These are phyloP conservation scores for Bipolaris oryzae DNA, from an alignment of 2,329 filamentous ascomycete genomes.

Conservation along the genomic window DNA sequence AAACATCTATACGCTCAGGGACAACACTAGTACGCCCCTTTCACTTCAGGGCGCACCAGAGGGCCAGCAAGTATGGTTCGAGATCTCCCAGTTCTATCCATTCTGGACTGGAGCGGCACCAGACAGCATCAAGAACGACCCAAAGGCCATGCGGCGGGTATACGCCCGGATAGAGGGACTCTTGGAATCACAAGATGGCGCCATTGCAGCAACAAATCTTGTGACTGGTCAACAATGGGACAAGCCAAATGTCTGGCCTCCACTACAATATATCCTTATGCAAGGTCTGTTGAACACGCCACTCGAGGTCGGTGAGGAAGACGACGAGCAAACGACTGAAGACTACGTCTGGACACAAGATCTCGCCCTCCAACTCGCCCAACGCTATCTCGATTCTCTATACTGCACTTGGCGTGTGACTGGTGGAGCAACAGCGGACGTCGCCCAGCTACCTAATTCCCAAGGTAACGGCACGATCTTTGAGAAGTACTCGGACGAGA, in stretches of 20 bases:
- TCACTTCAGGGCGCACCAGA: slow-evolving; percentile 55
- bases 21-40: slow-evolving; percentile 49
- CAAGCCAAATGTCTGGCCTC: slow-evolving; percentile 73
- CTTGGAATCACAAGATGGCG: slow-evolving; percentile 61
- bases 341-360: slow-evolving; percentile 61
- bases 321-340: slow-evolving; percentile 48
- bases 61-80: slow-evolving; percentile 64
- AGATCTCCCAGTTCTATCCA: slow-evolving; percentile 67
- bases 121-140: slow-evolving; percentile 61
- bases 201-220: slow-evolving; percentile 67
- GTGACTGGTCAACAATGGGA: slow-evolving; percentile 71
- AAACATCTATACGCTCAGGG: slow-evolving; percentile 58
- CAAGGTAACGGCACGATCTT: slow-evolving; percentile 68
- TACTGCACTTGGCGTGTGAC: slow-evolving; percentile 75
- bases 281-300: slow-evolving; percentile 66
- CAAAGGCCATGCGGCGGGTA: slow-evolving; percentile 61
- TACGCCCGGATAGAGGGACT: slow-evolving; percentile 61
- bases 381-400: slow-evolving; percentile 70
- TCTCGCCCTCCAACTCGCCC: slow-evolving; percentile 64
- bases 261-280: slow-evolving; percentile 69
- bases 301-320: slow-evolving; percentile 59
- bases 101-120: slow-evolving; percentile 73
- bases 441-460: slow-evolving; percentile 38
- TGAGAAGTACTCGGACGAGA: slow-evolving; percentile 69
- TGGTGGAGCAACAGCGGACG: slow-evolving; percentile 61